Base-by-base conservation (phyloP, 768 basidiomycete genomes). In the Chalciporus sphaerocephalus region DNA sequence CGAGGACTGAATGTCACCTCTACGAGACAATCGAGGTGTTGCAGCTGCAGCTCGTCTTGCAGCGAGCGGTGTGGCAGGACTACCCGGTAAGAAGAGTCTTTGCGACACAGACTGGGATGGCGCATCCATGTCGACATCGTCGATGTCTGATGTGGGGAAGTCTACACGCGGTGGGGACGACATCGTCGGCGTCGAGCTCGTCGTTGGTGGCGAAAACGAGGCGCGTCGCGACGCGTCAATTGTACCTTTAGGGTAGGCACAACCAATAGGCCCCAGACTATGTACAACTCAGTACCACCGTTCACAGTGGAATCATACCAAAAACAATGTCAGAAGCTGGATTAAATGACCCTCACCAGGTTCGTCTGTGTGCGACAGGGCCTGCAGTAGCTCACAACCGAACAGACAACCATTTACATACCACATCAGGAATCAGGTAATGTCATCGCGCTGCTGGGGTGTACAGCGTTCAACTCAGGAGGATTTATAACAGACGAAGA, bases 81-180 rank as follows among this genome's bases (percentile, higher is more conserved):
- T 71, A 49, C 66, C 67, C 7, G 65, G 59, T 13, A 60, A 59
- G 40, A 60, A 60, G 35, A 60, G 59, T n/a, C 57, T 44, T 27
- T 40, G 60, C 2, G 56, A 56, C 24, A 56, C 50, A 23, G 40
- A 5, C 16, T 36, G 47, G 5, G 51, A 47, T 12, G 53, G 66
- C 24, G 62, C 71, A 22, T 66, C 71, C 79, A 81, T 80, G n/a
- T 78, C 68, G 23, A 76, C 67, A 60, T 80, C 77, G 42, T 83
- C 67, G 51, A 67, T 54, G 38, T 70, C 83, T 5, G 81, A 83
- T 1, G 80, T 72, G 4, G 81, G 82, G 57, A 83, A 83, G 53
- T 84, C 80, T 30, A 83, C 62, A 25, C 74, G 69, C 16, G 81
- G 81, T 20, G 81, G 81, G 33, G 81, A 84, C 7, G 82, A 83